Evolutionary conservation across 106 monocot species (phyloP).

Genomic region (Acanthochlamys bracteata): DNA sequence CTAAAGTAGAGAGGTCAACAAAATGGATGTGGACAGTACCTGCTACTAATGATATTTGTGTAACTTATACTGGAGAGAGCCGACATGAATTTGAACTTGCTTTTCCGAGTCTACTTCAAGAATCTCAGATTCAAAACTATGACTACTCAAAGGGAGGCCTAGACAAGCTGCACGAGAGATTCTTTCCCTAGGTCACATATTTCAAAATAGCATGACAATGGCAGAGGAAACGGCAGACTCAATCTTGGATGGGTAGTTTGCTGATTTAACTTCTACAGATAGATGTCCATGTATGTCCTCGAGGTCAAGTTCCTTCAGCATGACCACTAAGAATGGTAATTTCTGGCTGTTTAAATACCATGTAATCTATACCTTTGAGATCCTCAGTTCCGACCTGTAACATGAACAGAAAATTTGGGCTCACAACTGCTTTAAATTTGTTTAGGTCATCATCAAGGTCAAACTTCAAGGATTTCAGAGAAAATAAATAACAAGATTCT

Average conservation of each 20-base stretch:
- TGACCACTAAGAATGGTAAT: conserved; percentile 76
- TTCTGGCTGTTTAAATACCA: conserved; percentile 86
- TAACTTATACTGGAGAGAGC: conserved; percentile 59
- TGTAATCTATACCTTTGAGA: conserved; percentile 61
- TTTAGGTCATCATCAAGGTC: background rate
- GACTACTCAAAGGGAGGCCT: conserved; percentile 32
- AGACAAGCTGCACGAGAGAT: conserved; percentile 68
- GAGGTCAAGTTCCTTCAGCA: conserved; percentile 63
- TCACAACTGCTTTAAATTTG: background rate
- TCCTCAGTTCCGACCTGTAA: conserved; percentile 73
- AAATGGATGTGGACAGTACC: conserved; percentile 20
- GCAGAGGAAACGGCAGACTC: conserved; percentile 59
- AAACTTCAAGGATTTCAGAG: background rate
- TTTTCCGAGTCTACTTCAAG: conserved; percentile 76
- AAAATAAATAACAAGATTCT: too few relatives aligned
- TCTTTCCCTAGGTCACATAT: conserved; percentile 60
- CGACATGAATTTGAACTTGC: conserved; percentile 70
- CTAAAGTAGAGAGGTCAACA: too few relatives aligned
- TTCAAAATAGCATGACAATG: conserved; percentile 75
- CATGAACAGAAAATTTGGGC: background rate
- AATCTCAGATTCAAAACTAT: conserved; percentile 65
- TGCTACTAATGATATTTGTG: conserved; percentile 69
- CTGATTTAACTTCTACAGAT: conserved; percentile 66
- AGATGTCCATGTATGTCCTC: conserved; percentile 64
- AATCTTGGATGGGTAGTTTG: conserved; percentile 51